Conservation (phyloP, 192 early-diverging fungal genomes). For the Coemansia sp. region DNA sequence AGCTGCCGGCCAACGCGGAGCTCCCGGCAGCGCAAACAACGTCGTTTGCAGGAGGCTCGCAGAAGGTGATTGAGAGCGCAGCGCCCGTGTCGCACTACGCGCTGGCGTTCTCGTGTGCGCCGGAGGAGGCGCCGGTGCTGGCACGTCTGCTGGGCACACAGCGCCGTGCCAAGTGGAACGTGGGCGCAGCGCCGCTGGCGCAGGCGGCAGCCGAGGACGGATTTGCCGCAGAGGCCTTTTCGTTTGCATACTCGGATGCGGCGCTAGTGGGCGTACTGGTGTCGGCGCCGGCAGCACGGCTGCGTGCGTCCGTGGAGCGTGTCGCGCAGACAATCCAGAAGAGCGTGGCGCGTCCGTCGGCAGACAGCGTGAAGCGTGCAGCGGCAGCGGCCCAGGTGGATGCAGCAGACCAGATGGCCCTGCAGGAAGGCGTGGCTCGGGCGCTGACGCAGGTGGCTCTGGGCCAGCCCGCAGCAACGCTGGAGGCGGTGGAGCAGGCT, state of each 20-base stretch:
- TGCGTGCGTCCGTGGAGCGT: slow-evolving; percentile 62
- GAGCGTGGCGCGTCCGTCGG: slow-evolving; percentile 51
- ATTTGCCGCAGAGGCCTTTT: slow-evolving; percentile 70
- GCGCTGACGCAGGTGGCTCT: slow-evolving; percentile 23
- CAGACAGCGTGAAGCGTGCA: slow-evolving; percentile 63
- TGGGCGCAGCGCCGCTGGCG: slow-evolving; percentile 63
- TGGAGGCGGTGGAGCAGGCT: slow-evolving; percentile 26
- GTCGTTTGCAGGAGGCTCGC: slow-evolving; percentile 81
- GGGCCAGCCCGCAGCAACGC: slow-evolving; percentile 21
- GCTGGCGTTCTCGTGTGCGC: slow-evolving; percentile 79
- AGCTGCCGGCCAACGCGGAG: slow-evolving; percentile 29
- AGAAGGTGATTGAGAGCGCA: slow-evolving; percentile 67
- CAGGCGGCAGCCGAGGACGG: slow-evolving; percentile 59
- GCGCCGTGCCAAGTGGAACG: slow-evolving; percentile 61
- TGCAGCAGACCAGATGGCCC: slow-evolving; percentile 20
- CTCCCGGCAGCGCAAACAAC: slow-evolving; percentile 27
- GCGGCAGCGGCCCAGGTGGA: slow-evolving; percentile 48
- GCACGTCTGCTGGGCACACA: slow-evolving; percentile 62
- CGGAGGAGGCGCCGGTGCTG: slow-evolving; percentile 64
- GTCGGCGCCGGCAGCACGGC: slow-evolving; percentile 54
- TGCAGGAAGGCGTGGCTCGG: slow-evolving; percentile 22
- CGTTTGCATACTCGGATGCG: slow-evolving; percentile 84
- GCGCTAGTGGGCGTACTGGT: slow-evolving; percentile 86
- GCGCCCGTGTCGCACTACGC: slow-evolving; percentile 63
- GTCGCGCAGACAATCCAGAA: slow-evolving; percentile 62